Evolutionary conservation across 768 basidiomycete genomes (phyloP).

Genomic region (Hebeloma cylindrosporum): DNA sequence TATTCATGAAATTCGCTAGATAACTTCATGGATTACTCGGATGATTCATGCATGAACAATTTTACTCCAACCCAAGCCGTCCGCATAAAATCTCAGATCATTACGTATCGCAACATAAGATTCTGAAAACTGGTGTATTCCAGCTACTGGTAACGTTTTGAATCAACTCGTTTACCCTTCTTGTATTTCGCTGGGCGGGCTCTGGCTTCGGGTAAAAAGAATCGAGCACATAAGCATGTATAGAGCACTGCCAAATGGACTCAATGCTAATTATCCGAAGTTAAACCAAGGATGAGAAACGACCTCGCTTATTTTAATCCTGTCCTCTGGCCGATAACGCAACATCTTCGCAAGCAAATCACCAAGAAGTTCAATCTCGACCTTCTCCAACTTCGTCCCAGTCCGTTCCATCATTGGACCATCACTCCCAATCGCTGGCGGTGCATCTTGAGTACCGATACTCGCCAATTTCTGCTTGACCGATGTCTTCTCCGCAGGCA

Average conservation of each 20-base stretch:
- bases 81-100: slow-evolving; percentile 8
- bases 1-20: slow-evolving; percentile 14
- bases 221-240: too few species aligned
- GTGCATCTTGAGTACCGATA: slow-evolving; percentile 32
- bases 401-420: slow-evolving; percentile 35
- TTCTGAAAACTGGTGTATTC: too few species aligned
- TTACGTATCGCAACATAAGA: slow-evolving; percentile 9
- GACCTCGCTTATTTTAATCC: slow-evolving; percentile 36
- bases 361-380: slow-evolving; percentile 35
- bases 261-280: too few species aligned
- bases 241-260: too few species aligned
- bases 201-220: too few species aligned
- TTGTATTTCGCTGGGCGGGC: too few species aligned
- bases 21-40: slow-evolving; percentile 48
- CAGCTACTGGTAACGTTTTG: too few species aligned
- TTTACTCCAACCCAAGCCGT: slow-evolving; percentile 39
- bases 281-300: slow-evolving; percentile 27
- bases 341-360: slow-evolving; percentile 43
- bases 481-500: slow-evolving; percentile 27
- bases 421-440: slow-evolving; percentile 21
- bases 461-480: slow-evolving; percentile 26
- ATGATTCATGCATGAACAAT: slow-evolving; percentile 41
- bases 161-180: too few species aligned
- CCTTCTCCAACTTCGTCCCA: slow-evolving; percentile 25
- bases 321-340: slow-evolving; percentile 41